Conservation (phyloP, 345 rosid genomes). For the Carallia brachiata region DNA sequence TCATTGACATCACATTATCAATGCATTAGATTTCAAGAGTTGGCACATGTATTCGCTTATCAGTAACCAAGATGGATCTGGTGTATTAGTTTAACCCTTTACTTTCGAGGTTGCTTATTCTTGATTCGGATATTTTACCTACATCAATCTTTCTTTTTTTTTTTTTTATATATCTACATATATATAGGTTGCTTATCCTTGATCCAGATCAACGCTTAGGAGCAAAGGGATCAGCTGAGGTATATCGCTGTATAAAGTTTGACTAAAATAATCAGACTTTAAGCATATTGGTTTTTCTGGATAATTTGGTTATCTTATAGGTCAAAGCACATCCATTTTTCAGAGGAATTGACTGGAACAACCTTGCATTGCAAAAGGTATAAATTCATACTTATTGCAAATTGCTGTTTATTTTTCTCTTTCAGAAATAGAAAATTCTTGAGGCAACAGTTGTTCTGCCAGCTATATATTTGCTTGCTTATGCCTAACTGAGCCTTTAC, state of each 20-base stretch:
- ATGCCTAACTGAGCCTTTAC: neutral
- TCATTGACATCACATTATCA: no score
- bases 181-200: conserved; percentile 59
- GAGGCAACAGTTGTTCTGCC: neutral
- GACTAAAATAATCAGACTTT: neutral
- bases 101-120: no score
- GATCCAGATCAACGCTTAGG: conserved; percentile 67
- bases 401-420: neutral
- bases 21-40: no score
- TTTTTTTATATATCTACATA: no score
- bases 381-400: neutral
- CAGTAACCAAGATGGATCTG: no score
- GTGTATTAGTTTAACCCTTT: no score
- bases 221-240: conserved; percentile 71
- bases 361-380: conserved; percentile 68
- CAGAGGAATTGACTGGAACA: conserved; percentile 70
- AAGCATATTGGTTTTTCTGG: neutral
- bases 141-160: neutral
- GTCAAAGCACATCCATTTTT: conserved; percentile 70
- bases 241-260: conserved; percentile 24
- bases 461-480: neutral
- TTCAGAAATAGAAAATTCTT: neutral
- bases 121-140: no score
- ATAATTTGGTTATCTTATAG: conserved; percentile 35
- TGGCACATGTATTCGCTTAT: no score